Percentiles rank a stretch among this genome's conserved stretches.
These are phyloP conservation scores for Phylloporus sp. DNA, from an alignment of 1,284 basidiomycete genomes.

Conservation along the genomic window DNA sequence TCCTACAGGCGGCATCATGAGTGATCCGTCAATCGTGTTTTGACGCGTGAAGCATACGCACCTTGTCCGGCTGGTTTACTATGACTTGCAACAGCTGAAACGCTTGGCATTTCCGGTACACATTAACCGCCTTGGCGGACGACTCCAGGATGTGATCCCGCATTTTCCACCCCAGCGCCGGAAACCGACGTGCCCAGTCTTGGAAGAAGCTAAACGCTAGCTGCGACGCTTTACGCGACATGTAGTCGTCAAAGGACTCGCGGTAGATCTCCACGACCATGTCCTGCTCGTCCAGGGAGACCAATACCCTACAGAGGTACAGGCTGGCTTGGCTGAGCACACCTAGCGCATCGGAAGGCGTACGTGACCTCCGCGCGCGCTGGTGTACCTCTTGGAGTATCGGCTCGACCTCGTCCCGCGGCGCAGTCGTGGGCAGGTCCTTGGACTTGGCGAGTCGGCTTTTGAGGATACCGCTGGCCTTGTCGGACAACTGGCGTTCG, in stretches of 20 bases:
- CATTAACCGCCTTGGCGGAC: conserved; percentile 66
- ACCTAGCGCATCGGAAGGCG: conserved; percentile 64
- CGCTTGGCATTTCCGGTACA: conserved; percentile 76
- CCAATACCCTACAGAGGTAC: conserved; percentile 69
- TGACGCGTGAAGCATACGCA: conserved; percentile 11
- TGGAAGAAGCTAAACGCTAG: conserved; percentile 80
- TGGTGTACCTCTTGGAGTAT: conserved; percentile 74
- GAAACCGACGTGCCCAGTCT: conserved; percentile 77
- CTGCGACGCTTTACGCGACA: conserved; percentile 79
- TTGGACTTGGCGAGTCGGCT: conserved; percentile 78
- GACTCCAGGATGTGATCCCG: conserved; percentile 61
- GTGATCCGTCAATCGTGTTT: background rate
- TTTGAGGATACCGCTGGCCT: conserved; percentile 80
- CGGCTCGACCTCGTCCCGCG: conserved; percentile 42
- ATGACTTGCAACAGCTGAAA: conserved; percentile 76
- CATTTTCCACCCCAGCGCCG: conserved; percentile 70
- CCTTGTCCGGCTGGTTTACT: conserved; percentile 53
- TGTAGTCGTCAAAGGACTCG: conserved; percentile 77
- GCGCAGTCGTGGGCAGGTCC: conserved; percentile 53
- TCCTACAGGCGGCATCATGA: conserved; percentile 25
- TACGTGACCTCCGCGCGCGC: conserved; percentile 71
- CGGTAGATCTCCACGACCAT: conserved; percentile 62
- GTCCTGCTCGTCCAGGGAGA: conserved; percentile 48
- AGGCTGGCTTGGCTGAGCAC: conserved; percentile 74
- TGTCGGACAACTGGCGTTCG: conserved; percentile 86